phyloP scores from a whole-genome alignment of 2,329 filamentous ascomycete genomes.

The Fusarium annulatum region DNA sequence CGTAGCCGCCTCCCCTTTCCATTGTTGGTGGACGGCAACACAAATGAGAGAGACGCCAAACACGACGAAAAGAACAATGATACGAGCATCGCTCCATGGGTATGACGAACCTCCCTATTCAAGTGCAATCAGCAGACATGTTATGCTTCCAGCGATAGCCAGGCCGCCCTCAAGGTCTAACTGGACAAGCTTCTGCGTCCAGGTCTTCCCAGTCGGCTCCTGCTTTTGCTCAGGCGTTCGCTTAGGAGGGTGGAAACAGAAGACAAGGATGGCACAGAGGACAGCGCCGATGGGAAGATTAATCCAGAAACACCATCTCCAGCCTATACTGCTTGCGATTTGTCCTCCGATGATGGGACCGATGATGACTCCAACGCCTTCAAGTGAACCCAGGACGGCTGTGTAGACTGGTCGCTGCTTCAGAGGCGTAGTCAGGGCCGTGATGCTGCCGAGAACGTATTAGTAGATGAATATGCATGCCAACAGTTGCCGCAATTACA shows the following conservation, averaged over 20 bases:
- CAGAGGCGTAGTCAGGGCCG: neutral
- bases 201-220: neutral
- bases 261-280: neutral
- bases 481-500: neutral
- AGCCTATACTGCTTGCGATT: neutral
- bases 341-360: neutral
- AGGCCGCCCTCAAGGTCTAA: neutral
- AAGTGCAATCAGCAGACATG: slow-evolving; percentile 2
- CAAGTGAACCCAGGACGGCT: neutral
- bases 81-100: slow-evolving; percentile 2
- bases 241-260: neutral
- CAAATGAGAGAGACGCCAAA: slow-evolving; percentile 40
- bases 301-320: neutral
- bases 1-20: slow-evolving; percentile 55
- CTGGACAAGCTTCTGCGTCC: neutral
- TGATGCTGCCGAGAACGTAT: neutral
- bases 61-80: slow-evolving; percentile 2
- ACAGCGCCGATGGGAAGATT: neutral
- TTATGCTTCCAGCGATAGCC: neutral
- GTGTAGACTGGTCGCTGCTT: neutral
- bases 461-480: too few species aligned
- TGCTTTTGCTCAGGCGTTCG: neutral
- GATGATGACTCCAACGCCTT: neutral
- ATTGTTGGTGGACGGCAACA: slow-evolving; percentile 52
- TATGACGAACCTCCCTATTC: slow-evolving; percentile 7